Base-by-base conservation (phyloP, 176 grass and related monocot genomes). In the Juncus inflexus region DNA sequence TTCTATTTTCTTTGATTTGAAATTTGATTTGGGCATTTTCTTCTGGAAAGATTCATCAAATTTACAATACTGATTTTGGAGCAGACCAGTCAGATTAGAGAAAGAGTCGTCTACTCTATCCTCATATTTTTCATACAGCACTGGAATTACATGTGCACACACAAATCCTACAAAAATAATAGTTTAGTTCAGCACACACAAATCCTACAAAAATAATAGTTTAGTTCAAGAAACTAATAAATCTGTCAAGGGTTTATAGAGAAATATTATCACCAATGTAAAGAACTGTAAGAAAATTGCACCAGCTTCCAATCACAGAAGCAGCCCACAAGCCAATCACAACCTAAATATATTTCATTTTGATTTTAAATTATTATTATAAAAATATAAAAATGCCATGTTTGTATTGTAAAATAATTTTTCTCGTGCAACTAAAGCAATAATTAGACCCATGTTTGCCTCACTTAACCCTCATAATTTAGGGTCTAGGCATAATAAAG, bases 81-180 rank as follows among this genome's bases (percentile, higher is more conserved):
- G 58, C 13, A 83, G 70, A 3, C 80, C 85, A 15, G 91, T 66
- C 35, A 91, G 43, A 55, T 58, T 72, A 50, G 64, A 76, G 35
- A 89, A 64, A 63, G 90, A 89, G 52, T 79, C 67, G n/a, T 97
- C 92, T 0, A 97, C 75, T 75, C 89, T 81, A 69, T 97, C 87
- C 69, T 91, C 77, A 7, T 91, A 91, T 67, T 90, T 97, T 86
- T 97, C 92, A 10, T 97, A 97, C n/a, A 97, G 70, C 62, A 89
- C 80, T 2, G 87, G 92, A 55, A 97, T 70, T 1, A 81, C 83
- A 73, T 97, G 87, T 16, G 74, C 85, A n/a, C 71, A 84, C 12
- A 91, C 76, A 75, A 91, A 97, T 57, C 87, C 92, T 97, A 80
- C 73, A 83, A n/a, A n/a, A n/a, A n/a, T n/a, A n/a, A n/a, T n/a